Base-by-base conservation (phyloP, 202 grass and related monocot species). In the Bolboschoenoplectus hybrid region DNA sequence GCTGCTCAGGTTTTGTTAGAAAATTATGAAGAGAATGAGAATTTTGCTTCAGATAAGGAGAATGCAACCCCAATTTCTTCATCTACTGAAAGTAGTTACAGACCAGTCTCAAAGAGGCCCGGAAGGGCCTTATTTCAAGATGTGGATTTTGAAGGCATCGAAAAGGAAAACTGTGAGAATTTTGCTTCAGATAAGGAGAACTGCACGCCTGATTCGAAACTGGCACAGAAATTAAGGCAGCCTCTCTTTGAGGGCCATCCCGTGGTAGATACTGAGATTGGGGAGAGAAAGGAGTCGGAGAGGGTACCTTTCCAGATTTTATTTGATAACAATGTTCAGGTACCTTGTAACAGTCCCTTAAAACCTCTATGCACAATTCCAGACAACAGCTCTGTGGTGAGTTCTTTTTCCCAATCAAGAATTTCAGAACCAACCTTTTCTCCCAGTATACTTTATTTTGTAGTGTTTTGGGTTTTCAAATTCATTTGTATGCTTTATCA, bases 301-400 rank as follows among this genome's bases (percentile, higher is more conserved):
- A 96, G 97, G 85, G 52, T 90, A 17, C 93, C 97, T 12, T 94
- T 99, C 62, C 88, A 86, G 85, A 67, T 84, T 81, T 84, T 99
- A 58, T 9, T 97, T 50, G 90, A 94, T 44, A 87, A 88, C 51
- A 85, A 88, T 67, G 19, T 51, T 17, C 8, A 10, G 38, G 44
- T 52, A 56, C 14, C 51, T 56, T 7, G 38, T 80, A 80, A 43
- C 75, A 80, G 75, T 85, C 85, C 88, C 60, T 89, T 88, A 51
- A 92, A 76, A 80, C 86, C 70, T 4, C 68, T 64, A 74, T 83
- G 26, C 49, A 63, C 84, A 50, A 20, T 52, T 84, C 70, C 74
- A 85, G 57, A 85, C 82, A 82, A 71, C 20, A 79, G 45, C 84
- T 73, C 64, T 87, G 70, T 3, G 20, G 52, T 84, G 38, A 76